Percentiles rank a stretch among this genome's conserved stretches.
Evolutionary conservation across 2,329 filamentous ascomycete species (phyloP).

Genomic region (Aspergillus transmontanensis): DNA sequence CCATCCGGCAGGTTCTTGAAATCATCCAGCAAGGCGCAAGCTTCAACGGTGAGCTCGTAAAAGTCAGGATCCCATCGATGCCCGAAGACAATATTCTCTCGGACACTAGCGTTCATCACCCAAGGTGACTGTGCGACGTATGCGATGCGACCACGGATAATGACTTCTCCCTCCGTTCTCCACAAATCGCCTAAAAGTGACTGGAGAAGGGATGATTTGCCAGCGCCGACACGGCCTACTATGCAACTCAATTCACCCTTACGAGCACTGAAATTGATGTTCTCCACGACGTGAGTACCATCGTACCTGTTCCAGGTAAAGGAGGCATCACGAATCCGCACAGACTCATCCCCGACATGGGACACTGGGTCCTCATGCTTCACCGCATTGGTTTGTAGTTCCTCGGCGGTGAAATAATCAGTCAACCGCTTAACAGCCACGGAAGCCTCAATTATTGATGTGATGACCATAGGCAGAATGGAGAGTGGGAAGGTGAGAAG

Average conservation of each 20-base stretch:
- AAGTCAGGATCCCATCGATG: constrained; percentile 92
- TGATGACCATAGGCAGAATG: constrained; percentile 96
- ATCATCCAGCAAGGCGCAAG: constrained; percentile 87
- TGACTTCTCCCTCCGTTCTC: constrained; percentile 82
- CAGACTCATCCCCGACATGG: constrained; percentile 79
- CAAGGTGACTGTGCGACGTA: constrained; percentile 93
- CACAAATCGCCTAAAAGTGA: constrained; percentile 87
- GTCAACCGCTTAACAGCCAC: constrained; percentile 88
- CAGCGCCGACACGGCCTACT: constrained; percentile 89
- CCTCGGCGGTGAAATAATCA: constrained; percentile 81
- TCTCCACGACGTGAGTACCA: constrained; percentile 66
- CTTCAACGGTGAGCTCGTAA: constrained; percentile 89
- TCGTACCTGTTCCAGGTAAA: constrained; percentile 95
- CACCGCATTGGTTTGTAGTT: constrained; percentile 85
- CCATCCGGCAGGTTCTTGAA: constrained; percentile 92
- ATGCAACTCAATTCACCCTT: constrained; percentile 94
- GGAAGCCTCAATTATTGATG: constrained; percentile 90
- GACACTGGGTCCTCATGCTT: constrained; percentile 68
- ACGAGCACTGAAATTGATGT: constrained; percentile 84
- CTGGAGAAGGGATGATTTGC: constrained; percentile 91
- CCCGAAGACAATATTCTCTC: constrained; percentile 96
- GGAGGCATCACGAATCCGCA: constrained; percentile 78
- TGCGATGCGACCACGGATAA: constrained; percentile 78
- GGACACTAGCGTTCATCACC: constrained; percentile 97
- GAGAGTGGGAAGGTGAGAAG: constrained; percentile 92